Base-by-base conservation (phyloP, 225 moss, liverwort and hornwort genomes). In the Pseudisothecium myosuroides region DNA sequence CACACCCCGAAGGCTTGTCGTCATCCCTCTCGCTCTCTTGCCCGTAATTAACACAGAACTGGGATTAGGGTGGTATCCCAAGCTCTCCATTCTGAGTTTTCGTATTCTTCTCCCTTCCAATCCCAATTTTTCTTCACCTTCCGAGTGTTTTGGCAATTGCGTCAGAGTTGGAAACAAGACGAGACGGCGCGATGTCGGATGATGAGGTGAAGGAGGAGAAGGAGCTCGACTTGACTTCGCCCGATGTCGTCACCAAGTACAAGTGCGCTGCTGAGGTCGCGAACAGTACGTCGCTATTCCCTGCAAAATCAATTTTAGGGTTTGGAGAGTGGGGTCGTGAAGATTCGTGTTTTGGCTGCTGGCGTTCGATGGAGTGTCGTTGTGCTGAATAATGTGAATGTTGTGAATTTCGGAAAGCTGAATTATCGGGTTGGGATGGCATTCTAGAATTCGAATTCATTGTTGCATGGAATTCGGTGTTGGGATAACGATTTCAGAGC, bases 171-270 rank as follows among this genome's bases (percentile, higher is more conserved):
- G 32, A 55, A 74, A 27, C n/a, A n/a, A n/a, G n/a, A n/a, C 73
- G 54, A 45, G 79, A 37, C 52, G 59, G 26, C 89, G 92, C 96
- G 74, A 96, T 97, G 96, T 96, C 97, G 94, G 98, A 98, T 77
- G 98, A 98, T 66, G 97, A 97, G 93, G 94, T 93, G 85, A 98
- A 97, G 91, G 98, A 98, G 86, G 98, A 98, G 95, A 98, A 98
- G 97, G 98, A 98, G 92, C 95, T 98, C 86, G 98, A 97, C 91
- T 94, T 98, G 90, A 89, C 96, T 76, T 97, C 96, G 17, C 97
- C 96, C 26, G 98, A 98, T 94, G 98, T 98, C 39, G 97, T 98
- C 82, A 98, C 98, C 76, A 98, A 98, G 94, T 98, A 98, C 72
- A 98, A 98, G 89, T 96, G 96, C 93, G 98, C 98, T 45, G 96